These are phyloP conservation scores for Sporothrix mexicana DNA, from an alignment of 2,329 filamentous ascomycete genomes.

Conservation along the genomic window DNA sequence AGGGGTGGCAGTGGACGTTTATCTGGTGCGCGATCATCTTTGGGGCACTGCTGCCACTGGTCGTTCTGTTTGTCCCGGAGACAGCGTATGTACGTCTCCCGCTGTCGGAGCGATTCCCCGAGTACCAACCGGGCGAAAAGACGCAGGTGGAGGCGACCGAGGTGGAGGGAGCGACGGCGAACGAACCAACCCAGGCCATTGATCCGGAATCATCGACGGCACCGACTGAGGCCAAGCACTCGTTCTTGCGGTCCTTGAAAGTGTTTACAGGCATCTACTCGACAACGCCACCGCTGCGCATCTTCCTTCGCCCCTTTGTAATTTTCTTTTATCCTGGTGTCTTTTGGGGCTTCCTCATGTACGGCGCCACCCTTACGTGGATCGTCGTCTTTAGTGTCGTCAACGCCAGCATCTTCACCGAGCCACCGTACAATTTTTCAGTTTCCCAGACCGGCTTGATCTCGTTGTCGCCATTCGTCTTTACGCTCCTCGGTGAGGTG, in stretches of 20 bases:
- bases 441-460: conserved; percentile 57
- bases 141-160: not conserved
- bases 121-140: conserved; percentile 28
- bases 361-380: conserved; percentile 48
- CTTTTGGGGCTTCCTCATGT: conserved; percentile 56
- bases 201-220: not conserved
- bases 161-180: not conserved
- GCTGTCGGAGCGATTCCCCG: conserved; percentile 30
- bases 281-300: conserved; percentile 48
- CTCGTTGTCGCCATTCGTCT: conserved; percentile 56
- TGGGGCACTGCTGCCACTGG: conserved; percentile 50
- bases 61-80: conserved; percentile 58
- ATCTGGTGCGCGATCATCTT: conserved; percentile 55
- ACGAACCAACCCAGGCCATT: not conserved
- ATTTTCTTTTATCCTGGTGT: conserved; percentile 59
- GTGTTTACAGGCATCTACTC: conserved; percentile 48
- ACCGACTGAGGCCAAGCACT: conserved; percentile 40
- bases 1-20: conserved; percentile 54
- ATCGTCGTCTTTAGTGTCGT: conserved; percentile 54
- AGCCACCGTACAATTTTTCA: conserved; percentile 58
- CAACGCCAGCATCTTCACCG: conserved; percentile 56
- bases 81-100: conserved; percentile 49
- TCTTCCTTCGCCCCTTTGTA: conserved; percentile 53
- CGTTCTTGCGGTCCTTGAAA: conserved; percentile 45
- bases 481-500: conserved; percentile 53